Percentiles rank a stretch among this genome's conserved stretches.
phyloP scores from a whole-genome alignment of 768 basidiomycete genomes.

The Mycena vulgaris region DNA sequence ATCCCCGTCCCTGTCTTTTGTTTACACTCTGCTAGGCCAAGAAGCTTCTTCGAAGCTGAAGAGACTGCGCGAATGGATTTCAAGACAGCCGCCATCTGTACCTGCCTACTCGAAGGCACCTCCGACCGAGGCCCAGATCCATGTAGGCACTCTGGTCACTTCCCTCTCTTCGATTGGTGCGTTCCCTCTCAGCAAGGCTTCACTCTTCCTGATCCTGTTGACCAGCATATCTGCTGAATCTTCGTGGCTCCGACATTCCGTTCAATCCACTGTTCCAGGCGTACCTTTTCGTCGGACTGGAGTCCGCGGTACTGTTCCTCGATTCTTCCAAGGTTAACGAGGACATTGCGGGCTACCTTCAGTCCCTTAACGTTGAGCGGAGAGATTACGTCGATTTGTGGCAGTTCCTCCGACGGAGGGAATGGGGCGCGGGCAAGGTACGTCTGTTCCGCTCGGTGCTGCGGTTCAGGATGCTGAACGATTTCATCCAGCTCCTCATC shows the following conservation, averaged over 20 bases:
- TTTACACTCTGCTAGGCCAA: slow-evolving; percentile 55
- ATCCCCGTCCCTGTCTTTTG: neutral
- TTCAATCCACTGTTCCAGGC: slow-evolving; percentile 94
- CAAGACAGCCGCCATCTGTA: slow-evolving; percentile 68
- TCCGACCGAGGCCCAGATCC: slow-evolving; percentile 73
- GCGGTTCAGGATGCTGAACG: slow-evolving; percentile 1
- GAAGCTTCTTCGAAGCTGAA: slow-evolving; percentile 80
- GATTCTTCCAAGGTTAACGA: slow-evolving; percentile 75
- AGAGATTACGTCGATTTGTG: slow-evolving; percentile 85
- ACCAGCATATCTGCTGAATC: slow-evolving; percentile 89
- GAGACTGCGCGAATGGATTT: slow-evolving; percentile 80
- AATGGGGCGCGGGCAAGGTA: slow-evolving; percentile 87
- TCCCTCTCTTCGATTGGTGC: slow-evolving; percentile 81
- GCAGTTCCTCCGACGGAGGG: slow-evolving; percentile 80
- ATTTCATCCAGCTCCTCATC: slow-evolving; percentile 68
- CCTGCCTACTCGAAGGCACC: slow-evolving; percentile 75
- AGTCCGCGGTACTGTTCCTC: slow-evolving; percentile 81
- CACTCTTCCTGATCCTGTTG: slow-evolving; percentile 25
- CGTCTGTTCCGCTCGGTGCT: slow-evolving; percentile 28
- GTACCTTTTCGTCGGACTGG: slow-evolving; percentile 82
- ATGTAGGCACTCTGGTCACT: slow-evolving; percentile 78
- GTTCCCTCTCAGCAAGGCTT: slow-evolving; percentile 41
- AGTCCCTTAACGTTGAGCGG: slow-evolving; percentile 68
- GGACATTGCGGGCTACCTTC: slow-evolving; percentile 72
- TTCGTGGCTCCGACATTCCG: slow-evolving; percentile 92